phyloP scores from a whole-genome alignment of 805 yeast genomes.

The Barnettozyma vustinii region DNA sequence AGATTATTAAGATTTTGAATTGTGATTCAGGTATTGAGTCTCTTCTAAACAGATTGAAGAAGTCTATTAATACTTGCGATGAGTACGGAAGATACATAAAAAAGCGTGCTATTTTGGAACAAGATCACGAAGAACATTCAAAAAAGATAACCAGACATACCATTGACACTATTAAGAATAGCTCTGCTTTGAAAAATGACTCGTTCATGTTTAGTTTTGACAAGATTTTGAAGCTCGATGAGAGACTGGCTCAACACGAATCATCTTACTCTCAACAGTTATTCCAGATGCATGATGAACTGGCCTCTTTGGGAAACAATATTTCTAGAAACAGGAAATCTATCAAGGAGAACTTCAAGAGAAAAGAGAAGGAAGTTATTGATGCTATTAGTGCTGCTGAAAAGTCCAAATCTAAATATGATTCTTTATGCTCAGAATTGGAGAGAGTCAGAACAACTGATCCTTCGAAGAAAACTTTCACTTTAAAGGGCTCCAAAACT shows the following conservation, averaged over 20 bases:
- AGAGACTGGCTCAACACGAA: conserved; percentile 65
- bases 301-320: conserved; percentile 62
- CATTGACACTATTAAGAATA: conserved; percentile 41
- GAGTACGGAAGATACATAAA: conserved; percentile 77
- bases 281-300: conserved; percentile 81
- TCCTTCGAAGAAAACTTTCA: conserved; percentile 77
- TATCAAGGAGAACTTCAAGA: conserved; percentile 74
- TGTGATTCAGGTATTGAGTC: conserved; percentile 78
- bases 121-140: conserved; percentile 69
- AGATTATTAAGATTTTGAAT: conserved; percentile 45
- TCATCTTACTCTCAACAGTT: conserved; percentile 73
- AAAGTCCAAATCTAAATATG: conserved; percentile 77
- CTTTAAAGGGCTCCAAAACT: conserved; percentile 73
- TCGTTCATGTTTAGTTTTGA: conserved; percentile 65
- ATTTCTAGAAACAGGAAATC: conserved; percentile 69
- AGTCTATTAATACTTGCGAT: conserved; percentile 74
- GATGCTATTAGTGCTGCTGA: conserved; percentile 84
- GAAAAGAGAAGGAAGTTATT: conserved; percentile 76
- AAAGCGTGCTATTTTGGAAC: conserved; percentile 72
- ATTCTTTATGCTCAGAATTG: conserved; percentile 76
- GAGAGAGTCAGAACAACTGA: conserved; percentile 78
- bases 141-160: conserved; percentile 63
- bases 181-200: conserved; percentile 45
- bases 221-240: conserved; percentile 70
- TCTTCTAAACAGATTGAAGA: conserved; percentile 67